Evolutionary conservation across 2,329 filamentous ascomycete genomes (phyloP).

Genomic region (Colletotrichum gloeosporioides): DNA sequence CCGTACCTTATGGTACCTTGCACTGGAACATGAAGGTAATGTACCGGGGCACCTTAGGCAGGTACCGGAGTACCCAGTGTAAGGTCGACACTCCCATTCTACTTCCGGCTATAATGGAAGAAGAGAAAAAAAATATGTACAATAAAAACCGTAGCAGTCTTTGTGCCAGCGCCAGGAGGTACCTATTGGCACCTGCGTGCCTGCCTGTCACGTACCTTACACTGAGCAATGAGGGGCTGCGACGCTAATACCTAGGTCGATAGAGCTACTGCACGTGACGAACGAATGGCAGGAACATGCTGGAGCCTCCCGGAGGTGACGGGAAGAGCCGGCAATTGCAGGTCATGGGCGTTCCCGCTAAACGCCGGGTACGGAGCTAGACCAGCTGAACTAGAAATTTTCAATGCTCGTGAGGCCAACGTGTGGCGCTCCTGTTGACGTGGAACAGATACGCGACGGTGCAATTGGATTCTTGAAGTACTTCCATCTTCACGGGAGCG

Average conservation of each 20-base stretch:
- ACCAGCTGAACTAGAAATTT: not conserved
- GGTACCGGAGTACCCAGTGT: not conserved
- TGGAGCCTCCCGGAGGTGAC: not conserved
- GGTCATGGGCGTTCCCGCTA: not conserved
- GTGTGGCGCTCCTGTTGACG: not conserved
- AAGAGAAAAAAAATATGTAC: not conserved
- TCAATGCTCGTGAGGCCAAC: not conserved
- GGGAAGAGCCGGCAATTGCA: slow-evolving; percentile 1
- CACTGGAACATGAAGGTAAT: too few species aligned
- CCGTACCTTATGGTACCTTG: not conserved
- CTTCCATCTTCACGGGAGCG: not conserved
- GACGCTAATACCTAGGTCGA: not conserved
- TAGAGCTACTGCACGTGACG: not conserved
- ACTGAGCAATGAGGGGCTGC: not conserved
- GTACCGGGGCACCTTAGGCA: too few species aligned
- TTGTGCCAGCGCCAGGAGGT: not conserved
- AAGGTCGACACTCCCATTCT: not conserved
- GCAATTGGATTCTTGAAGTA: not conserved
- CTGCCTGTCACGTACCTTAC: too few species aligned
- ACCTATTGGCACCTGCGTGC: too few species aligned
- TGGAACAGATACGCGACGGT: not conserved
- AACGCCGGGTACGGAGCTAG: slow-evolving; percentile 3
- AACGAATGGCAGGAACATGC: not conserved
- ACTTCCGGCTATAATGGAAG: not conserved
- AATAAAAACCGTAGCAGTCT: not conserved